These are phyloP conservation scores for Simplicillium sp. DNA, from an alignment of 2,329 filamentous ascomycete species.

Conservation along the genomic window DNA sequence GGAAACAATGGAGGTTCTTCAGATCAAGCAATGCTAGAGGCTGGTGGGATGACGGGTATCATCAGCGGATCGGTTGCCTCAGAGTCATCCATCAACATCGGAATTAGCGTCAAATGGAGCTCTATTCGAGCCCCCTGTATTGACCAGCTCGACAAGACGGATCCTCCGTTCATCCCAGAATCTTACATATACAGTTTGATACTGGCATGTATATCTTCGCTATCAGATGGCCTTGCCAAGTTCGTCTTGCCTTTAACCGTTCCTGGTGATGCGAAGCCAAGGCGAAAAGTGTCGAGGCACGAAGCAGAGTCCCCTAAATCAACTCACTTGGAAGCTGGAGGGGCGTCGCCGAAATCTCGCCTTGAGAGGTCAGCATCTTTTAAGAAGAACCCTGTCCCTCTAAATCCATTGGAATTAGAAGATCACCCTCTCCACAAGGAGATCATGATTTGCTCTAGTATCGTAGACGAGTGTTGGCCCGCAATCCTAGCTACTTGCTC, in stretches of 20 bases:
- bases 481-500: slow-evolving; percentile 91
- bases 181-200: slow-evolving; percentile 91
- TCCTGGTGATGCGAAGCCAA: slow-evolving; percentile 52
- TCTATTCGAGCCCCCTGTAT: slow-evolving; percentile 78
- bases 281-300: slow-evolving; percentile 37
- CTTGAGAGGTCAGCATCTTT: slow-evolving; percentile 57
- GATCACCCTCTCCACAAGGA: slow-evolving; percentile 63
- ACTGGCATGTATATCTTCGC: slow-evolving; percentile 76
- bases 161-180: slow-evolving; percentile 74
- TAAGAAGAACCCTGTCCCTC: slow-evolving; percentile 65
- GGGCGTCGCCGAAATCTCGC: slow-evolving; percentile 19
- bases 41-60: slow-evolving; percentile 77
- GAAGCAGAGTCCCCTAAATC: slow-evolving; percentile 33
- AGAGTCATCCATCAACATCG: slow-evolving; percentile 53
- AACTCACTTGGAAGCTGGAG: slow-evolving; percentile 23
- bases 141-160: slow-evolving; percentile 87
- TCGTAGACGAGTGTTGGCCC: slow-evolving; percentile 92
- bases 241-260: slow-evolving; percentile 89
- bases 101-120: slow-evolving; percentile 90
- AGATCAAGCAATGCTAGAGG: slow-evolving; percentile 83
- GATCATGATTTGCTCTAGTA: slow-evolving; percentile 66
- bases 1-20: slow-evolving; percentile 48
- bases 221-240: slow-evolving; percentile 88
- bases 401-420: slow-evolving; percentile 72
- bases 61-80: slow-evolving; percentile 64